These are phyloP conservation scores for Prosopis cineraria DNA, from an alignment of 306 rosid species.

Conservation along the genomic window DNA sequence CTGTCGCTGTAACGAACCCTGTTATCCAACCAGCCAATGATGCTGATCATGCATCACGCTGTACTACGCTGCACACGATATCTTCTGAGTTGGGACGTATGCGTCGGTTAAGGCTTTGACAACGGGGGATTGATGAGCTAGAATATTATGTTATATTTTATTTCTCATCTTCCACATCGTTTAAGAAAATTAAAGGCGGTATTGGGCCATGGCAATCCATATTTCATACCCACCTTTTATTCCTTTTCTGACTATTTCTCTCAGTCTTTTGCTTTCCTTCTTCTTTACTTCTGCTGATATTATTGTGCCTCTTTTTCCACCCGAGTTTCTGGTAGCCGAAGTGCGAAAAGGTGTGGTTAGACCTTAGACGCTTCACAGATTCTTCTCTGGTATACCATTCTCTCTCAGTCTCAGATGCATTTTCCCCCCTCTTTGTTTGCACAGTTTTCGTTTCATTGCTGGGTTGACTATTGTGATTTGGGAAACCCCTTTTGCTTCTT, in stretches of 20 bases:
- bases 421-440: slow-evolving; percentile 31
- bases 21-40: slow-evolving; percentile 44
- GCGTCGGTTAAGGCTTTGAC: slow-evolving; percentile 56
- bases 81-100: slow-evolving; percentile 7
- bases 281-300: slow-evolving; percentile 57
- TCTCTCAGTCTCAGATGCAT: slow-evolving; percentile 36
- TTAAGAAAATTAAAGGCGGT: slow-evolving; percentile 48
- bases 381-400: slow-evolving; percentile 54
- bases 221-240: slow-evolving; percentile 76
- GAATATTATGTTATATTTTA: background rate
- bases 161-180: slow-evolving; percentile 5
- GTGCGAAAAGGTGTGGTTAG: slow-evolving; percentile 38
- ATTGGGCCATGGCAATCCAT: slow-evolving; percentile 80
- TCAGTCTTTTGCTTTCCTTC: slow-evolving; percentile 56
- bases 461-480: slow-evolving; percentile 12
- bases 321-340: slow-evolving; percentile 38
- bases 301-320: slow-evolving; percentile 38
- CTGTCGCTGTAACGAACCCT: slow-evolving; percentile 53
- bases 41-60: slow-evolving; percentile 24
- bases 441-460: background rate
- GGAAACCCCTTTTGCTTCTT: slow-evolving; percentile 1
- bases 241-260: slow-evolving; percentile 43
- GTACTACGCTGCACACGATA: background rate
- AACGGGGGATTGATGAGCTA: slow-evolving; percentile 20
- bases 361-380: slow-evolving; percentile 33